Conservation (phyloP, 1,139 yeast genomes). For the Blastobotrys elegans region DNA sequence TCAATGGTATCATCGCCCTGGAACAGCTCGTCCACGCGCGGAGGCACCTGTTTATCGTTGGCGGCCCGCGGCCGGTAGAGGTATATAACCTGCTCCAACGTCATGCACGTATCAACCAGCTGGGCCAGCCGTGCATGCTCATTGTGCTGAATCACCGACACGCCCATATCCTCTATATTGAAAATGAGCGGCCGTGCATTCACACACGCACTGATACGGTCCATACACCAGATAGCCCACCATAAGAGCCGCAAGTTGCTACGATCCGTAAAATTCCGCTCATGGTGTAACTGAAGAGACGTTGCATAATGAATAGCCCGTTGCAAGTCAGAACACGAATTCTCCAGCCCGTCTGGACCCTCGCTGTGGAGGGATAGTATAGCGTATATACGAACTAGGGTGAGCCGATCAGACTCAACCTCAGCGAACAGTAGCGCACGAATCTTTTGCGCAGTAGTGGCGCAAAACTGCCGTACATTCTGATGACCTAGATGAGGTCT, state of each 20-base stretch:
- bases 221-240: conserved; percentile 42
- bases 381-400: conserved; percentile 37
- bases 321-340: conserved; percentile 38
- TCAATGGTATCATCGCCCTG: conserved; percentile 26
- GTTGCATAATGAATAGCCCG: conserved; percentile 39
- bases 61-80: conserved; percentile 34
- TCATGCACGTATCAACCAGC: conserved; percentile 33
- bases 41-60: conserved; percentile 17
- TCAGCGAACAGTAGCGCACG: conserved; percentile 41
- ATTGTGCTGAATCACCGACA: conserved; percentile 29
- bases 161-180: conserved; percentile 38
- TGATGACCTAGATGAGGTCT: conserved; percentile 31
- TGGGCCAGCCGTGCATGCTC: conserved; percentile 29
- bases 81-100: conserved; percentile 35
- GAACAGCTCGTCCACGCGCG: conserved; percentile 23
- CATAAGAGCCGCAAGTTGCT: conserved; percentile 35
- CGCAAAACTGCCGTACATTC: conserved; percentile 34
- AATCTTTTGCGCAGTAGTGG: conserved; percentile 35
- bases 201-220: conserved; percentile 38
- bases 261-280: conserved; percentile 32
- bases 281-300: conserved; percentile 39
- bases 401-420: conserved; percentile 40
- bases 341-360: conserved; percentile 40
- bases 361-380: conserved; percentile 32
- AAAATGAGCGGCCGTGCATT: conserved; percentile 39